Base-by-base conservation (phyloP, 306 rosid species). In the Neltuma alba region DNA sequence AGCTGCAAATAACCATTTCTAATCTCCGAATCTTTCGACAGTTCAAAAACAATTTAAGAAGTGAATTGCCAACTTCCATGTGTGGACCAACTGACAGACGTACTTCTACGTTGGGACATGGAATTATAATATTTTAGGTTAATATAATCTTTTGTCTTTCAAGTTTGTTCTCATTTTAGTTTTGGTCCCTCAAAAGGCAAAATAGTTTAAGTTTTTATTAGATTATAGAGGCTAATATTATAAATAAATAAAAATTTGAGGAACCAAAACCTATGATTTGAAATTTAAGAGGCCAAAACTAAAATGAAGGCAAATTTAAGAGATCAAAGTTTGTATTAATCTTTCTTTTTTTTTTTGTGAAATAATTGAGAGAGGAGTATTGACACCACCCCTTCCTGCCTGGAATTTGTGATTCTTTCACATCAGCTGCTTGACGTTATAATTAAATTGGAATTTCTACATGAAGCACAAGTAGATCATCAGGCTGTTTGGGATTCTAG, bases 1-100 rank as follows among this genome's bases (percentile, higher is more conserved):
- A 31, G 61, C 21, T 3, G 76, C 58, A 14, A 79, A 69, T n/a
- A 69, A 61, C 71, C 47, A 63, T 78, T 76, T 55, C 61, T 72
- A 63, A 45, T 33, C 27, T 54, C 18, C 37, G 55, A 68, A 78
- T n/a, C 1, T 52, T 57, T 57, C 31, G 66, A 55, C 75, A 65
- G 27, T 33, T 52, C 16, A 20, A 38, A 36, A 75, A 20, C 2
- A 13, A 2, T 78, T 0, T 61, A 34, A 52, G 71, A 52, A 33
- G 30, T 72, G 45, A 48, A 48, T 48, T 48, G 9, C 40, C 55
- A 31, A 50, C 69, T 54, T 7, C 10, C 76, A 6, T 3, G 2
- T 18, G 13, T 66, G 57, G 41, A 52, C 54, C 41, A 23, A 20
- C 38, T n/a, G n/a, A n/a, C n/a, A n/a, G n/a, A n/a, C n/a, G n/a